Evolutionary conservation across 805 yeast genomes (phyloP).

Genomic region (Myxozyma sirexii): DNA sequence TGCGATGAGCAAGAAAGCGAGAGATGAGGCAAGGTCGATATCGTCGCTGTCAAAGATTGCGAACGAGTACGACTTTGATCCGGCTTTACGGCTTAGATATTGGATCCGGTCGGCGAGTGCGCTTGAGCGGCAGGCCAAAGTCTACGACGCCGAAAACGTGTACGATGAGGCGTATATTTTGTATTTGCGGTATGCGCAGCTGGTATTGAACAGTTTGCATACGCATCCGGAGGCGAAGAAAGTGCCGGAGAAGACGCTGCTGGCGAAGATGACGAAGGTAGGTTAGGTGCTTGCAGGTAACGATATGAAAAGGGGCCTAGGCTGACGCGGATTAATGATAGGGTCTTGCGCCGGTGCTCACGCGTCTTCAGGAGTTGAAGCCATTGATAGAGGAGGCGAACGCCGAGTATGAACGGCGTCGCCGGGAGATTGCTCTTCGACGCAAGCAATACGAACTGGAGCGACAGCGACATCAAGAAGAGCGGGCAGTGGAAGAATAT

Average conservation of each 20-base stretch:
- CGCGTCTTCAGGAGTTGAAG: slow-evolving; percentile 30
- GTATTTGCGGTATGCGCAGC: slow-evolving; percentile 62
- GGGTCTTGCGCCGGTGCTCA: slow-evolving; percentile 12
- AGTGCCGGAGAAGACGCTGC: slow-evolving; percentile 24
- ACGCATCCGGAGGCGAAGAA: slow-evolving; percentile 50
- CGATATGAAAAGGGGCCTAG: too few relatives aligned
- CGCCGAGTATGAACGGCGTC: slow-evolving; percentile 8
- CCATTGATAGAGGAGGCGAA: slow-evolving; percentile 32
- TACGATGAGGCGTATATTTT: slow-evolving; percentile 57
- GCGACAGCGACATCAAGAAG: slow-evolving; percentile 11
- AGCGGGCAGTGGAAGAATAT: background rate
- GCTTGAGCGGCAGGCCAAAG: slow-evolving; percentile 52
- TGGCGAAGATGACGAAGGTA: slow-evolving; percentile 22
- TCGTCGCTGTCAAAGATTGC: slow-evolving; percentile 42
- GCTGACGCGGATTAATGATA: too few relatives aligned
- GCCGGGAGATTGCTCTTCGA: slow-evolving; percentile 9
- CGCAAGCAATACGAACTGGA: slow-evolving; percentile 14
- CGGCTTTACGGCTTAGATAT: slow-evolving; percentile 52
- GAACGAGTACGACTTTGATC: slow-evolving; percentile 56
- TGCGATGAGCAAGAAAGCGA: background rate
- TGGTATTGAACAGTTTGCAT: slow-evolving; percentile 52
- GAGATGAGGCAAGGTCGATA: slow-evolving; percentile 9
- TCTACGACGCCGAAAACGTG: slow-evolving; percentile 50
- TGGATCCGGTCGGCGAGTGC: slow-evolving; percentile 60
- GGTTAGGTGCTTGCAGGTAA: background rate